Evolutionary conservation across 2,329 filamentous ascomycete genomes (phyloP).

Genomic region (Diaporthe longicolla): DNA sequence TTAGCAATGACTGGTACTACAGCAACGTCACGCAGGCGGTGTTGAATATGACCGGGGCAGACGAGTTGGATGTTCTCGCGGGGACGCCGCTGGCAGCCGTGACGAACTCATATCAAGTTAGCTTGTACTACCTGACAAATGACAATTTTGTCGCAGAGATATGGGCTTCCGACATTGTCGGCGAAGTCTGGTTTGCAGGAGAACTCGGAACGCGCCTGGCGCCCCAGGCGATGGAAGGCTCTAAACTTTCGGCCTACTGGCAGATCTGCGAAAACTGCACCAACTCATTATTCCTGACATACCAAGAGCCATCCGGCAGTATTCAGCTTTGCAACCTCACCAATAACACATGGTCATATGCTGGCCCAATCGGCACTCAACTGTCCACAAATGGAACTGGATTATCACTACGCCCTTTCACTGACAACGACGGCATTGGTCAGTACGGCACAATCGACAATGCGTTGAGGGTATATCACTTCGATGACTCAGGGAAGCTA

Average conservation of each 20-base stretch:
- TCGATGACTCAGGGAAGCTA: slow-evolving; percentile 5
- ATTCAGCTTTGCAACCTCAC: slow-evolving; percentile 34
- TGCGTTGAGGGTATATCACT: slow-evolving; percentile 24
- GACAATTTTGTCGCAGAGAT: slow-evolving; percentile 27
- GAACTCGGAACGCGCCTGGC: slow-evolving; percentile 7
- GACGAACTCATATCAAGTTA: slow-evolving; percentile 30
- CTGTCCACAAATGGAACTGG: slow-evolving; percentile 17
- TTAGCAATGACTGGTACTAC: slow-evolving; percentile 36
- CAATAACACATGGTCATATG: slow-evolving; percentile 22
- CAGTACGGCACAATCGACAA: background rate
- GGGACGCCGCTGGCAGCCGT: slow-evolving; percentile 35
- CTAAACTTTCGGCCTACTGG: slow-evolving; percentile 30
- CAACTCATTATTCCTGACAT: slow-evolving; percentile 22
- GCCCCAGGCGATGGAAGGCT: slow-evolving; percentile 11
- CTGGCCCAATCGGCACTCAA: background rate
- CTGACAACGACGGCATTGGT: slow-evolving; percentile 3
- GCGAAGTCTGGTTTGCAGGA: slow-evolving; percentile 21
- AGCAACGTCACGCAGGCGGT: slow-evolving; percentile 34
- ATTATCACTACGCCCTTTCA: slow-evolving; percentile 11
- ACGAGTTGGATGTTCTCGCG: background rate
- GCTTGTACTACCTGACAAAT: slow-evolving; percentile 38
- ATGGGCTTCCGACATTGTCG: slow-evolving; percentile 26
- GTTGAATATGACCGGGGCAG: slow-evolving; percentile 28
- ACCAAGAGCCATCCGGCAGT: slow-evolving; percentile 15
- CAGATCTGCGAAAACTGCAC: slow-evolving; percentile 38